Conservation (phyloP, 495 filamentous ascomycete species). For the Penicillium herquei region DNA sequence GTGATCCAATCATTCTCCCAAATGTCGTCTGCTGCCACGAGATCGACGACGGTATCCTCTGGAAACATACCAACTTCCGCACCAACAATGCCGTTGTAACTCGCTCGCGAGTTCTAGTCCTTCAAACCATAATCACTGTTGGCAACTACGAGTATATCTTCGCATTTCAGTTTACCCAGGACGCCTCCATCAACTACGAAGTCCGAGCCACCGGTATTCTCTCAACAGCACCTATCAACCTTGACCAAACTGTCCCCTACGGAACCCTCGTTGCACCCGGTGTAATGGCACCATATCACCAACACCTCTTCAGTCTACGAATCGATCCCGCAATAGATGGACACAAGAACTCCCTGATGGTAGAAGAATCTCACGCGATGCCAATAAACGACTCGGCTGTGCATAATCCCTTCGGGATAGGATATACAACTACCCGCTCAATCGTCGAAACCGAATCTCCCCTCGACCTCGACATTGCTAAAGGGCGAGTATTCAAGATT, state of each 20-base stretch:
- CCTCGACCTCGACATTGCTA: too few species aligned
- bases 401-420: too few species aligned
- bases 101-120: constrained; percentile 55
- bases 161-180: constrained; percentile 79
- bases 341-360: constrained; percentile 46
- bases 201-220: constrained; percentile 84
- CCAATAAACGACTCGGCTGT: too few species aligned
- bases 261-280: constrained; percentile 86
- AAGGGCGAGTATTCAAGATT: constrained; percentile 43
- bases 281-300: constrained; percentile 74
- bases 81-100: constrained; percentile 55
- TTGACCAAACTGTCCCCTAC: constrained; percentile 52
- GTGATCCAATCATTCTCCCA: constrained; percentile 48
- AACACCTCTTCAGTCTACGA: constrained; percentile 87
- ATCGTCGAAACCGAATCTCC: too few species aligned
- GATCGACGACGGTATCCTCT: constrained; percentile 62
- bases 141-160: constrained; percentile 88
- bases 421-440: too few species aligned
- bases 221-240: constrained; percentile 72
- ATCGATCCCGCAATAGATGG: constrained; percentile 83
- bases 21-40: constrained; percentile 67
- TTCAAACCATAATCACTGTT: constrained; percentile 79
- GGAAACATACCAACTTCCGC: constrained; percentile 72
- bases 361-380: too few species aligned
- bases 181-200: constrained; percentile 74